Evolutionary conservation across 1,284 basidiomycete species (phyloP).

Genomic region (Volvariella surrecta): DNA sequence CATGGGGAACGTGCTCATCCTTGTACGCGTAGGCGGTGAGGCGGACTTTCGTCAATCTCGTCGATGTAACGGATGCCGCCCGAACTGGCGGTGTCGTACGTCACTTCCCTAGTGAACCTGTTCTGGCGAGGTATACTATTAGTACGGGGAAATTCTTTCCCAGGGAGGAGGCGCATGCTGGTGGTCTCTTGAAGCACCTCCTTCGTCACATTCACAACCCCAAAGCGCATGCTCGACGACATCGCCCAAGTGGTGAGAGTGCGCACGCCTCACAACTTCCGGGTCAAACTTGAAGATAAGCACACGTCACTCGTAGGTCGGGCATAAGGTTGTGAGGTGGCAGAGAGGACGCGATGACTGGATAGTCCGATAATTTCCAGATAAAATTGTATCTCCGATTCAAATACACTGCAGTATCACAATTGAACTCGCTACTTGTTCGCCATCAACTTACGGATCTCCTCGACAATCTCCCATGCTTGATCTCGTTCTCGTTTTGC

Average conservation of each 20-base stretch:
- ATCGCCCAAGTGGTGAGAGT: neutral
- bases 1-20: neutral
- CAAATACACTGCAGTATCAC: too few species aligned
- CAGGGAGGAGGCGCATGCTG: slow-evolving; percentile 2
- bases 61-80: slow-evolving; percentile 17
- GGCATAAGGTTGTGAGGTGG: too few species aligned
- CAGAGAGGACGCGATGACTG: too few species aligned
- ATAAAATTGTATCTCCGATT: too few species aligned
- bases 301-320: too few species aligned
- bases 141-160: slow-evolving; percentile 8
- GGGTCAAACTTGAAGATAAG: too few species aligned
- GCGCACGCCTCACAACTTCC: neutral
- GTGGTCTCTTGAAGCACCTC: slow-evolving; percentile 6
- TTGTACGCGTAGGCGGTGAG: slow-evolving; percentile 13
- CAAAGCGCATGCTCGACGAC: neutral
- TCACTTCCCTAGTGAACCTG: slow-evolving; percentile 7
- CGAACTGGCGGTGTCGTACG: slow-evolving; percentile 2
- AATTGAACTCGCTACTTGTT: too few species aligned
- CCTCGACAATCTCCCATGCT: neutral
- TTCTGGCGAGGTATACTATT: slow-evolving; percentile 10
- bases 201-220: slow-evolving; percentile 4
- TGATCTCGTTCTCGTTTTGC: neutral
- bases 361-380: too few species aligned
- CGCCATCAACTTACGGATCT: neutral
- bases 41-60: slow-evolving; percentile 19